Evolutionary conservation across 345 rosid species (phyloP).

Genomic region (Rhodamnia rubescens): DNA sequence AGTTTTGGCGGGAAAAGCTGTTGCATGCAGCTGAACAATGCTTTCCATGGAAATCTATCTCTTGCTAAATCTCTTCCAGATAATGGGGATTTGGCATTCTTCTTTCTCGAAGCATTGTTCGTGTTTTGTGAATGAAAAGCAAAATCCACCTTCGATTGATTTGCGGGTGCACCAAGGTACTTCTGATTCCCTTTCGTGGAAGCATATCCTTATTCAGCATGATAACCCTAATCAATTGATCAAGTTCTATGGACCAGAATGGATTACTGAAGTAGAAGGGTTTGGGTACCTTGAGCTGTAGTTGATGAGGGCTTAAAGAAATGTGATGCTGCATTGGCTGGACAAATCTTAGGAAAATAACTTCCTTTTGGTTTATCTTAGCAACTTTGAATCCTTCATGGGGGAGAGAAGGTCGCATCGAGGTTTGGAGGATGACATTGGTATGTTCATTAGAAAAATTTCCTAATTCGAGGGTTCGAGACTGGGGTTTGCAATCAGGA

Average conservation of each 20-base stretch:
- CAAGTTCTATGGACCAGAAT: background rate
- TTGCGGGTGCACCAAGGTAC: background rate
- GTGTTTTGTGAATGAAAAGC: background rate
- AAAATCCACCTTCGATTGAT: background rate
- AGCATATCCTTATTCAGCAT: background rate
- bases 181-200: background rate
- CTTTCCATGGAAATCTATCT: background rate
- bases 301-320: background rate
- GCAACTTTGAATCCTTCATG: background rate
- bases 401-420: background rate
- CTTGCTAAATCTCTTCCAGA: background rate
- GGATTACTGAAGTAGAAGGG: background rate
- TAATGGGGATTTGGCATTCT: background rate
- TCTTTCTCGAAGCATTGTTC: background rate
- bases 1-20: background rate
- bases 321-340: background rate
- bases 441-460: too few relatives aligned
- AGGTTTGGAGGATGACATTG: too few relatives aligned
- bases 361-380: background rate
- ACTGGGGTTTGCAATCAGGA: too few relatives aligned
- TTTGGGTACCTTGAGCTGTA: background rate
- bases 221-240: background rate
- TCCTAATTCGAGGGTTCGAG: too few relatives aligned
- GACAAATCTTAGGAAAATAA: background rate
- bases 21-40: background rate